A percentile compares a stretch with the other conserved stretches of the same genome.
Evolutionary conservation across 257 asterid species (phyloP).

Genomic region (Paraleonurus japonicus): DNA sequence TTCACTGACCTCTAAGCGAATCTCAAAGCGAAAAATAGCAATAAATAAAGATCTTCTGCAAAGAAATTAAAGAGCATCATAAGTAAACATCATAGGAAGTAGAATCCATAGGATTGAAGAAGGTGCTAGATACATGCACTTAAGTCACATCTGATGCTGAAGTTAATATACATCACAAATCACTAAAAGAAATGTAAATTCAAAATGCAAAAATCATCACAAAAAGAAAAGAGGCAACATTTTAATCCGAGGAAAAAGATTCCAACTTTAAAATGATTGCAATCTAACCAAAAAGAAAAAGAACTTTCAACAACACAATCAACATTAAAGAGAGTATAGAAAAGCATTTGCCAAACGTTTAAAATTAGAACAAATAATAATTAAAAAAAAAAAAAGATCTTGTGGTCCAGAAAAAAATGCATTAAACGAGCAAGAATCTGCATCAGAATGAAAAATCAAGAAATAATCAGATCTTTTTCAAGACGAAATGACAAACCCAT

Average conservation of each 20-base stretch:
- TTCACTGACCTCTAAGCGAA: slow-evolving; percentile 3
- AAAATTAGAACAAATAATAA: too few relatives aligned
- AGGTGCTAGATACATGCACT: slow-evolving; percentile 38
- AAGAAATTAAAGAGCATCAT: slow-evolving; percentile 10
- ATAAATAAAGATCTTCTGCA: slow-evolving; percentile 25
- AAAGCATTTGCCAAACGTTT: too few relatives aligned
- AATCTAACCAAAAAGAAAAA: slow-evolving; percentile 12
- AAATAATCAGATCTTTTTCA: neutral
- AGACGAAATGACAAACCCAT: slow-evolving; percentile 12
- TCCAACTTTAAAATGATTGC: slow-evolving; percentile 35
- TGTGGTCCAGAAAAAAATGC: slow-evolving; percentile 20
- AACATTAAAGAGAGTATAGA: neutral
- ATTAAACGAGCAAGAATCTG: neutral
- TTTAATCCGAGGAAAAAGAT: slow-evolving; percentile 39
- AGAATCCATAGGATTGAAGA: slow-evolving; percentile 8
- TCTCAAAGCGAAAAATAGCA: slow-evolving; percentile 2
- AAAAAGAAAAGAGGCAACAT: slow-evolving; percentile 37
- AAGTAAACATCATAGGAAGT: slow-evolving; percentile 11
- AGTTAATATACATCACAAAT: too few relatives aligned
- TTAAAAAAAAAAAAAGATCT: slow-evolving; percentile 22
- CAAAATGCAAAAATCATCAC: slow-evolving; percentile 38
- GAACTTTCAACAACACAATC: slow-evolving; percentile 18
- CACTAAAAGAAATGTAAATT: slow-evolving; percentile 14
- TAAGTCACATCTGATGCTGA: slow-evolving; percentile 39
- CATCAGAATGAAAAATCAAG: neutral